Evolutionary conservation across 768 basidiomycete species (phyloP), one percentile per base, ranked within the genome.

Genomic region (Tylopilus felleus): DNA sequence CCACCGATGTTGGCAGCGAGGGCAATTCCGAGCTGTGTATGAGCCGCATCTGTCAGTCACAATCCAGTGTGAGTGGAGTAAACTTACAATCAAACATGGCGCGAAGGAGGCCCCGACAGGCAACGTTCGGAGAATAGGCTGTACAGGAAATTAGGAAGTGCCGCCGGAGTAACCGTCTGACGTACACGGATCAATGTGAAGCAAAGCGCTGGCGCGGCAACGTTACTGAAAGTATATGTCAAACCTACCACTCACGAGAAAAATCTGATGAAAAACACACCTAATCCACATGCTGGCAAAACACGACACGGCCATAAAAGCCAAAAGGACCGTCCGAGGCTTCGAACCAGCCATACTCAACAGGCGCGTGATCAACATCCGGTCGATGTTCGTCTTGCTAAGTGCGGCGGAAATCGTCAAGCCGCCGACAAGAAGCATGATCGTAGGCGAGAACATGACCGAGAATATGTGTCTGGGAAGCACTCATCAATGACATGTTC

Each of bases 251-350:
- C 13, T 53, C 25, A 42, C 14, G 42, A 42, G 8, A 39, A 13
- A 42, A 16, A 41, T 29, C 12, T 6, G 17, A 43, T 41, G 28
- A 17, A 27, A n/a, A n/a, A 58, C 72, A 42, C 51, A 87, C 88
- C 89, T 94, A 64, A 99, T 98, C 97, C 94, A 98, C 96, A 98
- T 99, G 71, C 91, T 94, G 4, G 95, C 93, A 67, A 99, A 99
- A 65, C 94, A 98, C 2, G 94, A 89, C 17, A 99, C 94, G 41
- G 77, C 84, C 97, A 98, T 98, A 69, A 98, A 91, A 0, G 93
- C 87, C 42, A 99, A 80, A 8, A 99, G 75, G 4, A 99, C 95
- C 0, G 81, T 86, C 56, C 82, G 85, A 2, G 96, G 97, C 51
- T 80, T 80, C 12, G 92, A 86, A 5, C 97, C 96, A 8, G 97